Base-by-base conservation (phyloP, 257 asterid genomes). In the Scutellaria galericulata region DNA sequence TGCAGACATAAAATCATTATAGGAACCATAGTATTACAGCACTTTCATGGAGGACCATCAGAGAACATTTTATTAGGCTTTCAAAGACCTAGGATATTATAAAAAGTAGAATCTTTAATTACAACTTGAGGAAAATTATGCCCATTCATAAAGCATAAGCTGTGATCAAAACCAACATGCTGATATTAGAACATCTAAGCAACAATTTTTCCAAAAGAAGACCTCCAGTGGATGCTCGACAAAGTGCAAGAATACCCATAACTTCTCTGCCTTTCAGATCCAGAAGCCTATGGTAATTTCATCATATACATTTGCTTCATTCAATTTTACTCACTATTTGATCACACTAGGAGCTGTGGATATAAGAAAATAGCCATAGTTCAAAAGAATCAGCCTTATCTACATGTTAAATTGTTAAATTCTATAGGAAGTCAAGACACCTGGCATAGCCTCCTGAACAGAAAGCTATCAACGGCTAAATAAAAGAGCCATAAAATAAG, bases 1-100 rank as follows among this genome's bases (percentile, higher is more conserved):
- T 94, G 88, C 61, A 61, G 9, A 60, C 48, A 69, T 35, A 40
- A 35, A 37, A 78, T 7, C 31, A 70, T 0, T 59, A 4, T 4
- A 13, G 46, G 8, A n/a, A 52, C 42, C 50, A 31, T 24, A 51
- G 40, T 11, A 37, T 35, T 11, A 41, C 54, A 47, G 60, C 41
- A 64, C 57, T 42, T 12, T 44, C 53, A 74, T 24, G 37, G 53
- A 24, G 37, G 53, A 24, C 47, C 39, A 44, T 44, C 59, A 1
- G 53, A 10, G 50, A 37, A 20, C 22, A 42, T 12, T 9, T 6
- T 2, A 11, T 7, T 9, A 47, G 27, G 60, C 6, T 24, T 24
- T 24, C 27, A 24, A 24, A 24, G 27, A 24, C 1, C 27, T 24
- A 7, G 45, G 15, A 2, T 24, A 40, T 14, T 15, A 40, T 52